Evolutionary conservation across 1,284 basidiomycete genomes (phyloP), one percentile per base, ranked within the genome.

Genomic region (Microbotryum saponariae): DNA sequence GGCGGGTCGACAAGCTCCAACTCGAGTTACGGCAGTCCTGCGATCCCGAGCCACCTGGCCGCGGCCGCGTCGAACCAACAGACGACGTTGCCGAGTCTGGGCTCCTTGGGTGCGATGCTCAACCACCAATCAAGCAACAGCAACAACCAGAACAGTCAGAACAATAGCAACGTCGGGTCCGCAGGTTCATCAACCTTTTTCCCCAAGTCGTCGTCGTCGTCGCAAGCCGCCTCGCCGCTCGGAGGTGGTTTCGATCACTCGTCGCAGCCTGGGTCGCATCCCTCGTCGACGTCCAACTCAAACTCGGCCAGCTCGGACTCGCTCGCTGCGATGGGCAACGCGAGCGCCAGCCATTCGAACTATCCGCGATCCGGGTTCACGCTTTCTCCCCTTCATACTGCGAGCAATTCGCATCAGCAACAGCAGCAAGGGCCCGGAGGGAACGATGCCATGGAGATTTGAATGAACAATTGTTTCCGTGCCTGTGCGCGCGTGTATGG

Each of bases 301-400:
- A 53, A 25, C 5, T n/a, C 27, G 8, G 27, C 27, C 51, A 53
- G 51, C 31, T 53, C 51, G 31, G 51, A 53, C 31, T 53, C 51
- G n/a, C 31, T 53, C 25, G 25, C 51, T 23, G 25, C 51, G 25
- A 29, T 53, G 51, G 51, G 51, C 31, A 42, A 42, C 37, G 16
- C 37, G 37, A 42, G 12, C 37, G 37, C 37, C 12, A 42, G 6
- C 37, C 37, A 18, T 16, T 42, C 37, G 37, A 42, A 42, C 37
- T 42, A 16, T 6, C 16, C 37, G 6, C 37, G 37, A 42, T 42
- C 37, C 37, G 37, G 37, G 14, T 42, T 42, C 5, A 18, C 37
- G 37, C 37, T 42, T 42, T 42, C 37, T 42, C 18, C 14, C 18
- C 29, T 21, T 33, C 20, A 53, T 7, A 12, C n/a, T 16, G 51